Conservation (phyloP, 2,329 filamentous ascomycete genomes). For the Aspergillus sp. region DNA sequence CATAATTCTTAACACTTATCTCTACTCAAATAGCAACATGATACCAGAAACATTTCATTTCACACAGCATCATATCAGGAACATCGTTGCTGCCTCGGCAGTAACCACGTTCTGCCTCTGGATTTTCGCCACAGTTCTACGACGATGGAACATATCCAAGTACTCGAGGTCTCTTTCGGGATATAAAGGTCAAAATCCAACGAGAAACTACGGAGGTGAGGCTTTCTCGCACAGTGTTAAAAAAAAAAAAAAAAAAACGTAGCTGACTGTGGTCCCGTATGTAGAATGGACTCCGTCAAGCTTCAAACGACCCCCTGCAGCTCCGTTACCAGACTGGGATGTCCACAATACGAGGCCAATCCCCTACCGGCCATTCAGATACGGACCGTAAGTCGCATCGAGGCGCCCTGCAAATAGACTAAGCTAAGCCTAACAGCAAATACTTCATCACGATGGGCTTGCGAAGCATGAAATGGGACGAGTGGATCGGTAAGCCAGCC, state of each 20-base stretch:
- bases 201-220: slow-evolving; percentile 50
- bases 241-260: neutral
- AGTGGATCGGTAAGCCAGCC: slow-evolving; percentile 63
- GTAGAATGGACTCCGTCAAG: slow-evolving; percentile 57
- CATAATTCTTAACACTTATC: neutral
- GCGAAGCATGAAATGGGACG: slow-evolving; percentile 65
- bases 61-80: slow-evolving; percentile 18
- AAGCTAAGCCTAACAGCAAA: slow-evolving; percentile 40
- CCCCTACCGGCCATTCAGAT: slow-evolving; percentile 75
- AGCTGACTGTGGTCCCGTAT: neutral
- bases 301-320: slow-evolving; percentile 61
- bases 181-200: slow-evolving; percentile 33
- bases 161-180: slow-evolving; percentile 27
- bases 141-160: slow-evolving; percentile 25
- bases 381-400: slow-evolving; percentile 58
- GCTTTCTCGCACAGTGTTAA: neutral
- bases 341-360: slow-evolving; percentile 68
- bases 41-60: slow-evolving; percentile 1
- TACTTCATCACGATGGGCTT: slow-evolving; percentile 78
- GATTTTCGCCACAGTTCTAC: slow-evolving; percentile 20
- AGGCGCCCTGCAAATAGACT: neutral
- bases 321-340: slow-evolving; percentile 68
- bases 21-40: slow-evolving; percentile 3
- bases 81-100: slow-evolving; percentile 32
- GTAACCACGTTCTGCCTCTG: slow-evolving; percentile 33